Evolutionary conservation across 331 rosid species (phyloP).

Genomic region (Dryas integrifolia): DNA sequence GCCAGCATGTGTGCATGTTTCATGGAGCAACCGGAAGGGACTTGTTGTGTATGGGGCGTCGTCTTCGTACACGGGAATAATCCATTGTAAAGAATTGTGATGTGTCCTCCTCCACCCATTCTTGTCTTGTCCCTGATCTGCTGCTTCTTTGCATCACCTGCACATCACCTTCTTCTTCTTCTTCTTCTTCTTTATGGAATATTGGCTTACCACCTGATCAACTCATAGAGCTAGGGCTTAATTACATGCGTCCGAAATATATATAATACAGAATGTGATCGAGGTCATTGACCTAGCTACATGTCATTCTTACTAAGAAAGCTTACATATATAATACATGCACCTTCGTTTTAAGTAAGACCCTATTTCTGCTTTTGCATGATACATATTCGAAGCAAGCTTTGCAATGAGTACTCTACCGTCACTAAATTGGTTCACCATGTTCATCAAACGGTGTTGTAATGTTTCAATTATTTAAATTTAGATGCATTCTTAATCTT

Average conservation of each 20-base stretch:
- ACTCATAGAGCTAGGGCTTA: background rate
- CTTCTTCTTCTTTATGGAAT: background rate
- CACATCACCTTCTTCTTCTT: constrained; percentile 20
- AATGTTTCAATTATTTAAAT: no score
- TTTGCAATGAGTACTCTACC: no score
- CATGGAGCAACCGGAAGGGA: constrained; percentile 48
- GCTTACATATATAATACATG: no score
- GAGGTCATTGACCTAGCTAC: constrained; percentile 3
- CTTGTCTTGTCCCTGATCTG: constrained; percentile 38
- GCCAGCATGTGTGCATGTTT: constrained; percentile 26
- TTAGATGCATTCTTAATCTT: no score
- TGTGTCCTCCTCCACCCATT: constrained; percentile 38
- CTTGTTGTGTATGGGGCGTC: constrained; percentile 75
- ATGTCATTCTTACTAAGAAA: background rate
- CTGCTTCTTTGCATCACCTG: constrained; percentile 32
- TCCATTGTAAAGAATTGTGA: constrained; percentile 59
- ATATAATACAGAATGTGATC: background rate
- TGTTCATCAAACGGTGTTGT: no score
- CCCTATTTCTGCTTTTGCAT: no score
- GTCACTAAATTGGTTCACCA: no score
- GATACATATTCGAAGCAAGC: no score
- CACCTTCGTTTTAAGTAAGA: no score
- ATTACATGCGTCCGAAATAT: background rate
- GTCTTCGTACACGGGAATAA: constrained; percentile 43
- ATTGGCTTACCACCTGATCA: constrained; percentile 14